phyloP scores from a whole-genome alignment of 1,284 basidiomycete species.

The Apiotrichum veenhuisii region DNA sequence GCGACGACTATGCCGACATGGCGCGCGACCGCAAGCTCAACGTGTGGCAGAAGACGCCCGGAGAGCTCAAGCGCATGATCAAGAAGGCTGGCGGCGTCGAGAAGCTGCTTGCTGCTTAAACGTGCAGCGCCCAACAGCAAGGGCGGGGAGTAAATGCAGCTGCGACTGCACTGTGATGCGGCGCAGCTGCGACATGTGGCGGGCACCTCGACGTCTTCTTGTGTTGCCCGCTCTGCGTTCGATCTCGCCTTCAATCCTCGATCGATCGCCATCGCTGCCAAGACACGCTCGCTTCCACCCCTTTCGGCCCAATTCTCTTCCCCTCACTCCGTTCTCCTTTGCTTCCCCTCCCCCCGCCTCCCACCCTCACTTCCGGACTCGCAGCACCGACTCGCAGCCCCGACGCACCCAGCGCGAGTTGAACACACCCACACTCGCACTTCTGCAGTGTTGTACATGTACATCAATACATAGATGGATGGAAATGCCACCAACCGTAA shows the following conservation, averaged over 20 bases:
- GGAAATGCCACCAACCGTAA: background rate
- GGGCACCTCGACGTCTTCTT: too few species aligned
- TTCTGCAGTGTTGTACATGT: conserved; percentile 3
- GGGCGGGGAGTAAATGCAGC: too few species aligned
- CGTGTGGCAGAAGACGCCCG: conserved; percentile 77
- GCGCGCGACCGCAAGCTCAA: conserved; percentile 75
- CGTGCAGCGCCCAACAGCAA: too few species aligned
- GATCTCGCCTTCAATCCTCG: too few species aligned
- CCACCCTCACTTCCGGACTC: background rate
- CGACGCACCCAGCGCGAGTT: background rate
- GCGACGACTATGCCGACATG: conserved; percentile 71
- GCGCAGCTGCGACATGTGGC: too few species aligned
- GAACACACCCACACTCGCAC: background rate
- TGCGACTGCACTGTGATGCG: too few species aligned
- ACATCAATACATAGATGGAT: conserved; percentile 8
- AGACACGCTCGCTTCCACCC: too few species aligned
- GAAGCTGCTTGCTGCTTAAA: conserved; percentile 13
- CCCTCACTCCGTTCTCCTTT: too few species aligned
- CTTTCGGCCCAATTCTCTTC: too few species aligned
- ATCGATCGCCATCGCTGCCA: too few species aligned
- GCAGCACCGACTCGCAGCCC: background rate
- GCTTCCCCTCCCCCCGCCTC: background rate
- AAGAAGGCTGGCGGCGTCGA: conserved; percentile 35
- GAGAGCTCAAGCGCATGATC: conserved; percentile 61
- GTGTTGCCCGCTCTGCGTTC: too few species aligned